phyloP scores from a whole-genome alignment of 345 rosid genomes.

The Gossypium arboreum region DNA sequence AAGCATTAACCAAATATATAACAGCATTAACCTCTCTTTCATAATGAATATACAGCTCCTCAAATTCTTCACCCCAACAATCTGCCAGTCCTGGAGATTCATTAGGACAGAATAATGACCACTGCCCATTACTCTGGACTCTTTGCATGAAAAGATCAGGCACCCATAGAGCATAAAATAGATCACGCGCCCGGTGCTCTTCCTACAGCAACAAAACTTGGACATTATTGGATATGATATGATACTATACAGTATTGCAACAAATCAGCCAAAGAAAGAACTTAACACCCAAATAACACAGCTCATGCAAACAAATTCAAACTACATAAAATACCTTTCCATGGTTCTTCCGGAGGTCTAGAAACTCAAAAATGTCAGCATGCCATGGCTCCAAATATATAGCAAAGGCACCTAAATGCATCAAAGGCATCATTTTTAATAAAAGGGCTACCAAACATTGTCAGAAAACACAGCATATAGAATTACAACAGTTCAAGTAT shows the following conservation, averaged over 20 bases:
- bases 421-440: not conserved
- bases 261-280: not conserved
- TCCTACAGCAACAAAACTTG: slow-evolving; percentile 39
- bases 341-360: slow-evolving; percentile 77
- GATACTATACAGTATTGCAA: not conserved
- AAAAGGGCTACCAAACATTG: not conserved
- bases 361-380: slow-evolving; percentile 68
- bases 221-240: not conserved
- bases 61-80: slow-evolving; percentile 84
- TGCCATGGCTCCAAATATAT: slow-evolving; percentile 88
- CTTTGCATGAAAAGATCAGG: slow-evolving; percentile 94
- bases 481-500: slow-evolving; percentile 3
- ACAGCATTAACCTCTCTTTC: slow-evolving; percentile 51
- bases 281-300: not conserved
- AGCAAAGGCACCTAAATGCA: slow-evolving; percentile 69
- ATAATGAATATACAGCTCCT: slow-evolving; percentile 52
- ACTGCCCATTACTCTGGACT: slow-evolving; percentile 62
- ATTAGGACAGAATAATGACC: slow-evolving; percentile 86
- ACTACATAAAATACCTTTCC: slow-evolving; percentile 45
- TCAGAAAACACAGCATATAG: not conserved
- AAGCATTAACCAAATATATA: not conserved
- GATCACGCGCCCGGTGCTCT: slow-evolving; percentile 82
- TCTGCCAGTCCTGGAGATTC: slow-evolving; percentile 88
- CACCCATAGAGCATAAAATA: slow-evolving; percentile 83
- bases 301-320: not conserved